These are phyloP conservation scores for Orbilia javanica DNA, from an alignment of 2,329 filamentous ascomycete genomes.

Conservation along the genomic window DNA sequence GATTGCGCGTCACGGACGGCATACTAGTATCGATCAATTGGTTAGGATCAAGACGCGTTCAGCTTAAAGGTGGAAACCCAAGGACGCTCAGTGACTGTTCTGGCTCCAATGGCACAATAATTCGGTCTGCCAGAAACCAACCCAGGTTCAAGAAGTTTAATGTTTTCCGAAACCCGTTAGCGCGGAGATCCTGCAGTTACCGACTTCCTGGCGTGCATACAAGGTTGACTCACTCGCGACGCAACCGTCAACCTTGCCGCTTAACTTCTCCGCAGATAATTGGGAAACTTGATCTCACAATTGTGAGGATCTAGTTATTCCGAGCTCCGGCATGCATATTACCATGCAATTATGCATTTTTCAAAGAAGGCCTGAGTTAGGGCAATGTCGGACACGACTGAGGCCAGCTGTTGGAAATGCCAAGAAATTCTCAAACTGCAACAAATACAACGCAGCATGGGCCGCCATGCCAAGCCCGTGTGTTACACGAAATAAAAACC, in stretches of 20 bases:
- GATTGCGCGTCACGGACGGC: neutral
- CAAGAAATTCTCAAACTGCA: neutral
- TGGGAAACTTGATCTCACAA: neutral
- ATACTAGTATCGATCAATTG: neutral
- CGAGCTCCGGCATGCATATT: neutral
- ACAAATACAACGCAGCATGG: neutral
- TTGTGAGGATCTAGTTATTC: neutral
- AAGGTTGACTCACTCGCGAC: neutral
- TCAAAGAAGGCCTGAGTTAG: too few species aligned
- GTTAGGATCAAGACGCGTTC: neutral
- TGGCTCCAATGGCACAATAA: neutral
- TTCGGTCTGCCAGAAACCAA: neutral
- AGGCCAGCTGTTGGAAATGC: too few species aligned
- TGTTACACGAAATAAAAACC: too few species aligned
- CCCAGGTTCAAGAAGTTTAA: neutral
- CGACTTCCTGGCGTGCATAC: neutral
- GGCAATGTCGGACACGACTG: too few species aligned
- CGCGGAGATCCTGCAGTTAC: too few species aligned
- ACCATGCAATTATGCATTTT: too few species aligned
- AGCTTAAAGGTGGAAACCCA: neutral
- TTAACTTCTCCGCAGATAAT: neutral
- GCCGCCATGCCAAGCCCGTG: neutral
- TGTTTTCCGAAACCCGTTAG: neutral
- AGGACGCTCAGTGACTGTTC: neutral
- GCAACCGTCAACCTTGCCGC: too few species aligned